A percentile compares a stretch with the other conserved stretches of the same genome.
Evolutionary conservation across 331 rosid species (phyloP).

Genomic region (Quercus lobata): DNA sequence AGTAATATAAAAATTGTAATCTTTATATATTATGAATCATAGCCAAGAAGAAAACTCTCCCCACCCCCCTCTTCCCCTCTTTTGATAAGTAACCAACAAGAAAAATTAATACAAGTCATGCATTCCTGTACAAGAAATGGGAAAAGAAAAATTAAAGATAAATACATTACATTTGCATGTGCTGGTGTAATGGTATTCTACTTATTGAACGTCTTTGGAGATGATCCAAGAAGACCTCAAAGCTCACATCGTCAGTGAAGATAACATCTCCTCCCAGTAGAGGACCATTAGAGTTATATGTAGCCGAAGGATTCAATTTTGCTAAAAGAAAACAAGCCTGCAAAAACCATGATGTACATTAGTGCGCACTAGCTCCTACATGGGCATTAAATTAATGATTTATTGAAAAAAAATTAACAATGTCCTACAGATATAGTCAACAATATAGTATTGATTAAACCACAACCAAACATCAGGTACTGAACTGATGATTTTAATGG

Average conservation of each 20-base stretch:
- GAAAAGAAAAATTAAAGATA: neutral
- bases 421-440: neutral
- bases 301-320: conserved; percentile 84
- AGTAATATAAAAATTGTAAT: neutral
- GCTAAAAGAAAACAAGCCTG: conserved; percentile 95
- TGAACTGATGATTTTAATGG: neutral
- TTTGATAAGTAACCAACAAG: neutral
- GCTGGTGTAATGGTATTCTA: neutral
- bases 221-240: conserved; percentile 95
- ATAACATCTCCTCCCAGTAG: conserved; percentile 84
- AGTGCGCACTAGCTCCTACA: conserved; percentile 2
- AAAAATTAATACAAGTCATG: conserved; percentile 10
- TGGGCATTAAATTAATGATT: neutral
- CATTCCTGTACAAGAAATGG: conserved; percentile 51
- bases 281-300: conserved; percentile 69
- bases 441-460: neutral
- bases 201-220: conserved; percentile 90
- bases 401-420: neutral
- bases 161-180: conserved; percentile 38
- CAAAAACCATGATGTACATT: conserved; percentile 2
- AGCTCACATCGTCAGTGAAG: conserved; percentile 90
- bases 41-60: neutral
- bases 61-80: too few species aligned
- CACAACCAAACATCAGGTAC: neutral
- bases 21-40: neutral